Evolutionary conservation across 2,329 filamentous ascomycete species (phyloP), one percentile per base, ranked within the genome.

Genomic region (Pestalotiopsis sp.): DNA sequence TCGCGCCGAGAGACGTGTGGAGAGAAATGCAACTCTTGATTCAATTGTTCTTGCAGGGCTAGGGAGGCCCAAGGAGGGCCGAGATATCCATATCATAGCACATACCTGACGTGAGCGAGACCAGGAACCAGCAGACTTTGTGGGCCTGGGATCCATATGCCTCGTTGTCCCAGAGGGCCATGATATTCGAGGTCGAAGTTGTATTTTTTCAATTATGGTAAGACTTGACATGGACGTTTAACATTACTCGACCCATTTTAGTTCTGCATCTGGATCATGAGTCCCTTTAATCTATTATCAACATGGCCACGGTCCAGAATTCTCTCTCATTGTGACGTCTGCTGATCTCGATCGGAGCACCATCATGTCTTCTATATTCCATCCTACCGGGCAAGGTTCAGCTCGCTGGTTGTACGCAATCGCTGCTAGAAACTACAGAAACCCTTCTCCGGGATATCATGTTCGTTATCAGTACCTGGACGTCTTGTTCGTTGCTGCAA

Each of bases 131-230:
- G 31, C 59, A 62, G 59, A 62, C 59, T 20, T 62, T 62, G 27
- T 39, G 31, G 2, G 59, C 59, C 27, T 38, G 25, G 27, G n/a
- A 12, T 27, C 59, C 59, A 20, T 62, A 39, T 20, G 59, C 27
- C 9, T 62, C 59, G 17, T 62, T 39, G 27, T 62, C 59, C 59
- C 59, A 62, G 12, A 62, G 36, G n/a, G 59, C 59, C 59, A 62
- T 62, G 17, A 52, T 52, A 17, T 39, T n/a, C 59, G 56, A n/a
- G 25, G 56, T 59, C 36, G 12, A 20, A n/a, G n/a, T n/a, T 9
- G 31, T 52, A 20, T 17, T 52, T 1, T 52, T 52, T n/a, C 20
- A n/a, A 9, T 52, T 23, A 3, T 9, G n/a, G 17, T 2, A 9
- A 52, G 17, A n/a, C 9, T 9, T 9, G 20, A n/a, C 11, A 9